A percentile compares a stretch with the other conserved stretches of the same genome.
These are phyloP conservation scores for Cutaneotrichosporon cavernicola DNA, from an alignment of 1,284 basidiomycete species.

Conservation along the genomic window DNA sequence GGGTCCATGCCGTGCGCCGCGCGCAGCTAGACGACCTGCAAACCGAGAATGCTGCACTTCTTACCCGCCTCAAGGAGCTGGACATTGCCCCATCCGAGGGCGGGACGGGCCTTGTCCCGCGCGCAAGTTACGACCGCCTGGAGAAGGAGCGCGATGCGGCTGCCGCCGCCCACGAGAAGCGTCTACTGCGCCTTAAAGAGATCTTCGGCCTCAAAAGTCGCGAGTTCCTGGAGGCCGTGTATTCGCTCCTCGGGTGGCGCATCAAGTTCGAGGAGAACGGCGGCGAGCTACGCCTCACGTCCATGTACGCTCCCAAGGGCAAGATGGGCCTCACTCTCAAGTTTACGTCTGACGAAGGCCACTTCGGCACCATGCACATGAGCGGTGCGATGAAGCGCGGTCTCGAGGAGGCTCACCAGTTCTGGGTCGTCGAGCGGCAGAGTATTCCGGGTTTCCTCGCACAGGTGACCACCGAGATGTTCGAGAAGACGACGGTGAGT, in stretches of 20 bases:
- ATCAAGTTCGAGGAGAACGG: conserved; percentile 59
- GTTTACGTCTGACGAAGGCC: conserved; percentile 53
- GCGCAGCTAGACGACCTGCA: conserved; percentile 55
- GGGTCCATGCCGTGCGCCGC: conserved; percentile 55
- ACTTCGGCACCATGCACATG: conserved; percentile 57
- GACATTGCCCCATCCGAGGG: conserved; percentile 4
- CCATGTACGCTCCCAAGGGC: conserved; percentile 58
- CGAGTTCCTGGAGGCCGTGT: conserved; percentile 59
- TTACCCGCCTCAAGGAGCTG: conserved; percentile 45
- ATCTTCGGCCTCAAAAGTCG: conserved; percentile 57
- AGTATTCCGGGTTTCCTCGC: conserved; percentile 58
- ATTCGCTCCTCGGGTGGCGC: conserved; percentile 59
- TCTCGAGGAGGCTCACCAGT: conserved; percentile 55
- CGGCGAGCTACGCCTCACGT: conserved; percentile 57
- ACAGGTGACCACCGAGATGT: conserved; percentile 57
- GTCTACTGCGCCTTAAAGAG: conserved; percentile 56
- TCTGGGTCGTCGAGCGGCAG: conserved; percentile 57
- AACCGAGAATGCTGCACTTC: conserved; percentile 56
- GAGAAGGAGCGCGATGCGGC: conserved; percentile 53
- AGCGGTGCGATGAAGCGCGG: conserved; percentile 51
- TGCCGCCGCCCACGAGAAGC: conserved; percentile 56
- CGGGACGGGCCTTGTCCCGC: conserved; percentile 49
- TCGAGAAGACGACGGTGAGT: conserved; percentile 54
- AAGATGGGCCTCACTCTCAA: conserved; percentile 55
- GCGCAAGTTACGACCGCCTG: conserved; percentile 54